Percentiles rank a stretch among this genome's conserved stretches.
Evolutionary conservation across 2,329 filamentous ascomycete genomes (phyloP).

Genomic region (Monilinia fructicola): DNA sequence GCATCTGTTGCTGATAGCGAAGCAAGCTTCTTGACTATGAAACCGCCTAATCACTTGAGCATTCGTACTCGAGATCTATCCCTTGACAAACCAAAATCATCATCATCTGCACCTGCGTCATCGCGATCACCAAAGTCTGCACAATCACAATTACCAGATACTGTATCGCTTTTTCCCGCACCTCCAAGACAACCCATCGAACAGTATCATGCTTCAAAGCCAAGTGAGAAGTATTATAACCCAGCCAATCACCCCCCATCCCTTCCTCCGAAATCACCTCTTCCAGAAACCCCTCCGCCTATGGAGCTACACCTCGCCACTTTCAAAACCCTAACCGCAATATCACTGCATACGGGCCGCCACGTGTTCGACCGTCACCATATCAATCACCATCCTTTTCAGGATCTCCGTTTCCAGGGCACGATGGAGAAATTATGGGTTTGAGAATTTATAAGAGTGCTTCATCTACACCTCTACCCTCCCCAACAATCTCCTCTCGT

Average conservation of each 20-base stretch:
- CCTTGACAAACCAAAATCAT: not conserved
- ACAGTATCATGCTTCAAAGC: not conserved
- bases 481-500: not conserved
- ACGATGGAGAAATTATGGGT: not conserved
- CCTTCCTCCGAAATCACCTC: constrained; percentile 5
- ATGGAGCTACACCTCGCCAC: not conserved
- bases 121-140: not conserved
- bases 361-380: not conserved
- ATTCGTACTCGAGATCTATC: constrained; percentile 15
- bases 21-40: constrained; percentile 16
- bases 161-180: constrained; percentile 14
- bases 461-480: not conserved
- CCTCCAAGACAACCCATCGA: constrained; percentile 13
- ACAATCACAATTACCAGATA: not conserved
- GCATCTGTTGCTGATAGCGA: constrained; percentile 17
- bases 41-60: constrained; percentile 2
- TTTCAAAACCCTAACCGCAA: constrained; percentile 1
- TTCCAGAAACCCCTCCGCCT: constrained; percentile 1
- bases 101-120: not conserved
- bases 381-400: not conserved
- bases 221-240: constrained; percentile 7
- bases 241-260: not conserved
- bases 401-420: not conserved
- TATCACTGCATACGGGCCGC: not conserved
- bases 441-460: constrained; percentile 12